These are phyloP conservation scores for Onygenales sp. DNA, from an alignment of 2,329 filamentous ascomycete genomes.

Conservation along the genomic window DNA sequence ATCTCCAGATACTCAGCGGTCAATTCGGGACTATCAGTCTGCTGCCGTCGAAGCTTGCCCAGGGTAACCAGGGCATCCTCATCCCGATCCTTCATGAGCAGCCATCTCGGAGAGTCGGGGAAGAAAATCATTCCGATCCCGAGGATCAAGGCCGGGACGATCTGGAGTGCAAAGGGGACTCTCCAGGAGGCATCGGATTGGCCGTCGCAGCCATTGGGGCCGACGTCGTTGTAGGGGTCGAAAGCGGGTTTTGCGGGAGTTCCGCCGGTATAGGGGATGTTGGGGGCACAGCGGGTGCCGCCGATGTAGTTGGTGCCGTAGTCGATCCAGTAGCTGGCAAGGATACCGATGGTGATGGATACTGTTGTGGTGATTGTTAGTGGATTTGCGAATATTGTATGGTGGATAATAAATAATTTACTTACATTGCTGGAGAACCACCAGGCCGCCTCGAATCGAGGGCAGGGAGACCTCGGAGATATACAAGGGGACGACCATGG, in stretches of 20 bases:
- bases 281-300: constrained; percentile 38
- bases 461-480: constrained; percentile 42
- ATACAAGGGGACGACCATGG: constrained; percentile 44
- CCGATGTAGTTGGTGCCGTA: constrained; percentile 38
- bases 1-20: constrained; percentile 43
- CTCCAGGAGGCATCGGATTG: constrained; percentile 42
- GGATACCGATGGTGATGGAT: constrained; percentile 29
- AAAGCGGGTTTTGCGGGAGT: constrained; percentile 30
- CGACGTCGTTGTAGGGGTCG: constrained; percentile 33
- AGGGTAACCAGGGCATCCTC: constrained; percentile 40
- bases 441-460: constrained; percentile 28
- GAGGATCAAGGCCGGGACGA: constrained; percentile 30
- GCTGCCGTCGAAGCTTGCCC: constrained; percentile 39
- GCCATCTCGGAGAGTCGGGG: constrained; percentile 49
- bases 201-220: constrained; percentile 36
- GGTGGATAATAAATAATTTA: background rate
- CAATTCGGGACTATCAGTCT: constrained; percentile 36
- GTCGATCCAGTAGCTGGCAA: constrained; percentile 32
- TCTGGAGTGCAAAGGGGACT: constrained; percentile 39
- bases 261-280: constrained; percentile 39
- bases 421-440: constrained; percentile 30
- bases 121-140: constrained; percentile 38
- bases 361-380: constrained; percentile 30
- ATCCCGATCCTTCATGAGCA: constrained; percentile 40
- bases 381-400: background rate